Evolutionary conservation across 139 green algal species (phyloP).

Genomic region (Dunaliella primolecta): DNA sequence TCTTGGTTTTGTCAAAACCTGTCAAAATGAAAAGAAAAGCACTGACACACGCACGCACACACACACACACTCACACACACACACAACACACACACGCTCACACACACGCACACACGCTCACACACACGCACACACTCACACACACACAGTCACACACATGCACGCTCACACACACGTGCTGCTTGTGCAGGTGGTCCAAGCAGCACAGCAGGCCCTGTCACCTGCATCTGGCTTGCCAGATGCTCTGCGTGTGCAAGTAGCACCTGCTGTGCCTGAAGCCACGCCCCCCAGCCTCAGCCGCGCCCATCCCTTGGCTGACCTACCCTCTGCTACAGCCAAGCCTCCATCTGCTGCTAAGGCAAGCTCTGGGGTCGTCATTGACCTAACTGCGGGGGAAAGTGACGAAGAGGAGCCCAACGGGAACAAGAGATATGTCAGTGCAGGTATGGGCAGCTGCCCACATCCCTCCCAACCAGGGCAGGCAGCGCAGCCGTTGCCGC

Average conservation of each 20-base stretch:
- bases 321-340: neutral
- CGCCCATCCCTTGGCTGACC: neutral
- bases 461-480: neutral
- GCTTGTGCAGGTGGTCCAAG: neutral
- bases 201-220: neutral
- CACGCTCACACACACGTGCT: neutral
- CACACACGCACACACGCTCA: neutral
- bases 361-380: too few relatives aligned
- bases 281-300: neutral
- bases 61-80: neutral
- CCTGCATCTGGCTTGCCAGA: neutral
- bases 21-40: neutral
- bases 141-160: neutral
- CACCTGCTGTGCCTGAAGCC: neutral
- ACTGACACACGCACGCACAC: neutral
- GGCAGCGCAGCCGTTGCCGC: neutral
- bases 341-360: too few relatives aligned
- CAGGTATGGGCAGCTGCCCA: too few relatives aligned
- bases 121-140: neutral
- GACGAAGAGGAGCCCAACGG: too few relatives aligned
- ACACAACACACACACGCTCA: neutral
- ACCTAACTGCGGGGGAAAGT: neutral
- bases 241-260: neutral
- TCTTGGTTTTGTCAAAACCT: neutral
- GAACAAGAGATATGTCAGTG: too few relatives aligned